These are phyloP conservation scores for Juglanconis juglandina DNA, from an alignment of 2,329 filamentous ascomycete genomes.

Conservation along the genomic window DNA sequence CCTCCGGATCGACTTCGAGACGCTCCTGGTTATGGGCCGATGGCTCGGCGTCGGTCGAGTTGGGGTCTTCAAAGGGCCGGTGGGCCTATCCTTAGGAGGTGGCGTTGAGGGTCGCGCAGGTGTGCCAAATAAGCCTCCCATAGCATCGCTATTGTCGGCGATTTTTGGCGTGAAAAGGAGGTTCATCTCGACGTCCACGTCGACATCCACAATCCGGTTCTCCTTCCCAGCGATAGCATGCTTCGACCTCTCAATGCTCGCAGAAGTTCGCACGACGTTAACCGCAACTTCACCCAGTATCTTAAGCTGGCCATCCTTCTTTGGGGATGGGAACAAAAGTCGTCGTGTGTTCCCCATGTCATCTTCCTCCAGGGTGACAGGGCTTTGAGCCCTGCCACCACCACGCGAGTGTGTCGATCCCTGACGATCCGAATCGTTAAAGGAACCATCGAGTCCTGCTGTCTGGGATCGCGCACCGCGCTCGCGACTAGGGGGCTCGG, in stretches of 20 bases:
- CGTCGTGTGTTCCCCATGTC: constrained; percentile 60
- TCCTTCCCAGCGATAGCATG: constrained; percentile 39
- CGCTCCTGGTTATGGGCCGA: constrained; percentile 59
- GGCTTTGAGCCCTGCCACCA: constrained; percentile 54
- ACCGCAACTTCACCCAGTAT: constrained; percentile 56
- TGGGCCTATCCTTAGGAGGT: constrained; percentile 45
- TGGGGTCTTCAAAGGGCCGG: constrained; percentile 57
- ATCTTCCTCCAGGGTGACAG: constrained; percentile 50
- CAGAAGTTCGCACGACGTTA: constrained; percentile 47
- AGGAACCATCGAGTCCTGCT: constrained; percentile 2
- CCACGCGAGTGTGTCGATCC: constrained; percentile 53
- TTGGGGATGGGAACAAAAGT: constrained; percentile 73
- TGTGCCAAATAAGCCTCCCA: constrained; percentile 63
- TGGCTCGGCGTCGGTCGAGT: constrained; percentile 60
- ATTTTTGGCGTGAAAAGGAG: constrained; percentile 29
- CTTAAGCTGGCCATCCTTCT: constrained; percentile 61
- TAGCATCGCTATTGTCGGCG: constrained; percentile 30
- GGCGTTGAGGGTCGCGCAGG: constrained; percentile 51
- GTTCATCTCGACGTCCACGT: background rate
- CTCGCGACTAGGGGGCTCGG: constrained; percentile 20
- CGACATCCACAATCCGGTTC: constrained; percentile 27
- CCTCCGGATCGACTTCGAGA: constrained; percentile 53
- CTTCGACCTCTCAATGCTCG: constrained; percentile 36
- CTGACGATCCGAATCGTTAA: constrained; percentile 28
- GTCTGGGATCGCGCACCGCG: constrained; percentile 26